Base-by-base conservation (phyloP, 2,329 filamentous ascomycete species). In the Cytospora paraplurivora region DNA sequence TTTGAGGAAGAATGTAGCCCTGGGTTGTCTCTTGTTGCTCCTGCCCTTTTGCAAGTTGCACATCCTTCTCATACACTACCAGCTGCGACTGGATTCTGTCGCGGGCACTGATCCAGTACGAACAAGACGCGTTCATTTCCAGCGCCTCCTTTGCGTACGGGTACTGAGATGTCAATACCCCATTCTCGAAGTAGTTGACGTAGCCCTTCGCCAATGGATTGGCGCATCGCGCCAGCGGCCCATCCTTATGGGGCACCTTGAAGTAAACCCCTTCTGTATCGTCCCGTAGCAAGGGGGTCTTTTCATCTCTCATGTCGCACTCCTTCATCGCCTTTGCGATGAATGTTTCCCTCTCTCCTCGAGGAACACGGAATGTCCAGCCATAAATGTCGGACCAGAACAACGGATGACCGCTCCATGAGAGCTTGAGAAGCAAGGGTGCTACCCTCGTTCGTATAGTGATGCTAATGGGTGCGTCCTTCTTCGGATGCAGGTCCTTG, bases 81-180 rank as follows among this genome's bases (percentile, higher is more conserved):
- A 98, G 91, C 72, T 99, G 95, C n/a, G 89, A 91, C 82, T 81
- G 94, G 76, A 99, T 99, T 56, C 95, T 84, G 72, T 97, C 92
- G 66, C 95, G 85, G 17, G 95, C 93, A 71, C 92, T 97, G 70
- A 99, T 98, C 95, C 96, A 99, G 76, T 99, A 99, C 0, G 94
- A 98, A 74, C 96, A 99, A 0, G 93, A 97, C 0, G 95, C 93
- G 70, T 99, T 99, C 95, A 99, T 99, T 70, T 98, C 91, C 51
- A 99, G 79, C 0, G 96, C 95, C 74, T 97, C 93, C 72, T 96
- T 98, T 0, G 95, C 95, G 71, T 97, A 94, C 0, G 87, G 75
- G 71, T 90, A 98, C 74, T 97, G 90, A 0, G 94, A 98, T 0
- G 92, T 91, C 3, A 99, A 79, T 0, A 85, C 91, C 0, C 93